Evolutionary conservation across 169 alveolate genomes (phyloP).

Genomic region (Plasmodium ovale): DNA sequence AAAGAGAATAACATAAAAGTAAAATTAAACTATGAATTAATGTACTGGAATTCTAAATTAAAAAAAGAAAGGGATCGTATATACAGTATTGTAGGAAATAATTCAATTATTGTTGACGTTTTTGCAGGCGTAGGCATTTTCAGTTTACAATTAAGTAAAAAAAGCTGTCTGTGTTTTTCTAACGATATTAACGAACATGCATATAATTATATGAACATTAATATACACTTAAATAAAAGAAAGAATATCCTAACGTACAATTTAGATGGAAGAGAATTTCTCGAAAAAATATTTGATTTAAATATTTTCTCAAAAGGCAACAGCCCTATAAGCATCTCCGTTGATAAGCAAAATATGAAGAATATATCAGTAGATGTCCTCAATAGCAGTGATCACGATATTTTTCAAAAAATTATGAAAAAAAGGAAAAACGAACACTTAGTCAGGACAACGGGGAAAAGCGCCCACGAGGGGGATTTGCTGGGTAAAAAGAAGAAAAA

Average conservation of each 20-base stretch:
- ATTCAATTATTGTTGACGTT: constrained; percentile 84
- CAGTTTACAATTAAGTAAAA: constrained; percentile 89
- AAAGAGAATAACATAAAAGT: constrained; percentile 82
- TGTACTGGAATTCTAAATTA: constrained; percentile 91
- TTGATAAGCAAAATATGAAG: constrained; percentile 29
- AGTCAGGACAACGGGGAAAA: neutral
- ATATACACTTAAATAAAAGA: constrained; percentile 86
- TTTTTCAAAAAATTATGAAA: neutral
- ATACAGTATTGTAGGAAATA: constrained; percentile 28
- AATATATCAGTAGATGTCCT: constrained; percentile 34
- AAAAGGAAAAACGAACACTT: neutral
- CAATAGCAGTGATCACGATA: neutral
- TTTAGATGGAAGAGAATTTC: constrained; percentile 88
- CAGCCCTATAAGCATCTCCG: neutral
- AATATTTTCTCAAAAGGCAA: constrained; percentile 15
- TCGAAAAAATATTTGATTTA: constrained; percentile 31
- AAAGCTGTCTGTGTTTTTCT: constrained; percentile 90
- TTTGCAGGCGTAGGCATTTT: constrained; percentile 94
- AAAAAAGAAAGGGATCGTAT: constrained; percentile 78
- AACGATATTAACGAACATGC: constrained; percentile 90
- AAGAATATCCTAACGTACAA: constrained; percentile 80
- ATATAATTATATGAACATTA: constrained; percentile 86
- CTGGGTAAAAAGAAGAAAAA: neutral
- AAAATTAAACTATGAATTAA: constrained; percentile 84
- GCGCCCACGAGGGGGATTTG: neutral